Base-by-base conservation (phyloP, 495 filamentous ascomycete genomes). In the Neurospora tetrasperma region DNA sequence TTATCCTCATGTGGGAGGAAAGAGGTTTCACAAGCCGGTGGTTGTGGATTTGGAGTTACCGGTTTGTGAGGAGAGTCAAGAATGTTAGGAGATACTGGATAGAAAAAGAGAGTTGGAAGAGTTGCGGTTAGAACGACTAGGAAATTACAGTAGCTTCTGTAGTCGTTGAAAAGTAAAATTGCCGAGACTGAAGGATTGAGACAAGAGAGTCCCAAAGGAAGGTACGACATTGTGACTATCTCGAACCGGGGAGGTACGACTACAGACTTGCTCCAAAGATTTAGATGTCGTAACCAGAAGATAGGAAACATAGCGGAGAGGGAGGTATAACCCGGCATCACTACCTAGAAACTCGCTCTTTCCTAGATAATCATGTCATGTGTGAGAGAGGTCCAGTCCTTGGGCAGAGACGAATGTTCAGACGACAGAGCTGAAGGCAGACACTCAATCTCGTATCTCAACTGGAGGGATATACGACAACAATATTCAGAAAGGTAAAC, bases 41-140 rank as follows among this genome's bases (percentile, higher is more conserved):
- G 89, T 94, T 9, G 89, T 95, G 35, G 91, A 96, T 78, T 80
- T 94, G 41, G 89, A 93, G 73, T 83, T 95, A 46, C 90, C 90
- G 11, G 83, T 90, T n/a, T 85, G 84, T 85, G 75, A 7, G 10
- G 48, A 27, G 5, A 11, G 48, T 11, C 20, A 12, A 41, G 48
- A 62, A 72, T 73, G 74, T 5, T 39, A 23, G 10, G 8, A 8
- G 0, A 11, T 3, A 10, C 9, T 41, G 40, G 7, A 12, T 71
- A 0, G n/a, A 16, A 2, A 2, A 66, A 23, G 39, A 27, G 40
- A 39, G 9, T 43, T 41, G 14, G 7, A 31, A 16, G 6, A 31
- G 10, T 44, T 6, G 27, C 35, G 16, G 41, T 27, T 2, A 43
- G 4, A 2, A 27, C 7, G 42, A 42, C 7, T 0, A 44, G 2